Evolutionary conservation across 768 basidiomycete species (phyloP), one percentile per base, ranked within the genome.

Genomic region (Rhodotorula diobovata): DNA sequence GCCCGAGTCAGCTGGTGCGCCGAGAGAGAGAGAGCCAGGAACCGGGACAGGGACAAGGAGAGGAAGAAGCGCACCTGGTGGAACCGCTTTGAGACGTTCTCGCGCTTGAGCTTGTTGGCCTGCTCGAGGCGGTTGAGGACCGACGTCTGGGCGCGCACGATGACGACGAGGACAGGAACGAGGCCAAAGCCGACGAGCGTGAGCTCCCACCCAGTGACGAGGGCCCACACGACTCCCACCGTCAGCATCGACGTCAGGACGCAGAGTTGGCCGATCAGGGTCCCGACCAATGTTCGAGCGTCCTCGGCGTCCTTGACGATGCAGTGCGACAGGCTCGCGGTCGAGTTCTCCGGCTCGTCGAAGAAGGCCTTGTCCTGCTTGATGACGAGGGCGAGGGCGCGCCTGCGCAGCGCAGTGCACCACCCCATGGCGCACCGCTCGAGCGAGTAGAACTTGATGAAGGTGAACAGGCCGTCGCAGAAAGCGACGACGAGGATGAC

Each of bases 301-400:
- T 97, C 96, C 71, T 97, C 92, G 0, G 86, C 88, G 77, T 97
- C 93, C 81, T 91, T 93, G 80, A 93, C 85, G 60, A 97, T 82
- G 20, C 85, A 81, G 78, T 93, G 90, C 20, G 89, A 86, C 21
- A 98, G 80, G 14, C 83, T 81, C 34, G 84, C 81, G 0, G 90
- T 82, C 10, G 83, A 80, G 80, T 91, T 86, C 54, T 84, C 82
- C 11, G 84, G 81, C 69, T 83, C 81, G 79, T 97, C 94, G 80
- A 95, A 97, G 86, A 88, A 99, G 43, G 83, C 79, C 81, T 90
- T 91, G 80, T 96, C 91, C 80, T 95, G 93, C 23, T 80, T 77
- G 50, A 98, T 81, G 23, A 97, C 82, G 43, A 82, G 84, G 9
- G 76, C 76, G 77, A 88, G 87, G 4, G 86, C 86, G 0, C 67